Percentiles rank a stretch among this genome's conserved stretches.
These are phyloP conservation scores for Paraconiothyrium sp. DNA, from an alignment of 2,329 filamentous ascomycete genomes.

Conservation along the genomic window DNA sequence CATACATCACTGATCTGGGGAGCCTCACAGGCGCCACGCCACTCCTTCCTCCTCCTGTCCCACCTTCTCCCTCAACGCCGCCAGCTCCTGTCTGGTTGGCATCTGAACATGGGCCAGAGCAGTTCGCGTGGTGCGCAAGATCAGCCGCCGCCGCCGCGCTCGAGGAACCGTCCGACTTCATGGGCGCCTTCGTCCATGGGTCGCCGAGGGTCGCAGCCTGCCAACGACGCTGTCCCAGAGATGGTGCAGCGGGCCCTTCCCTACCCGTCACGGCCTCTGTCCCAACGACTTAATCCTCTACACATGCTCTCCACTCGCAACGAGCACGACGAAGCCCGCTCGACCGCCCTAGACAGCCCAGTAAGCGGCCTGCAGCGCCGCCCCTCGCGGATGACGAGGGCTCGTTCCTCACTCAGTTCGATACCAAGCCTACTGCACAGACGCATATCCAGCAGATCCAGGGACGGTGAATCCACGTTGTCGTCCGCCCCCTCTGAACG, in stretches of 20 bases:
- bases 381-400: slow-evolving; percentile 45
- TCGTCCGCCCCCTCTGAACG: slow-evolving; percentile 25
- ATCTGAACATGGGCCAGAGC: slow-evolving; percentile 50
- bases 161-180: slow-evolving; percentile 41
- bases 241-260: slow-evolving; percentile 26
- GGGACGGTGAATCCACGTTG: slow-evolving; percentile 25
- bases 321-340: slow-evolving; percentile 42
- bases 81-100: slow-evolving; percentile 38
- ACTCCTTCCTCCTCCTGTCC: slow-evolving; percentile 17
- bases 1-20: slow-evolving; percentile 13
- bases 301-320: slow-evolving; percentile 40
- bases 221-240: slow-evolving; percentile 33
- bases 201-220: slow-evolving; percentile 24
- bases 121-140: slow-evolving; percentile 42
- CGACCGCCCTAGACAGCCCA: slow-evolving; percentile 32
- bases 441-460: slow-evolving; percentile 35
- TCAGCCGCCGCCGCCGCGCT: slow-evolving; percentile 28
- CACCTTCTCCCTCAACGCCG: slow-evolving; percentile 25
- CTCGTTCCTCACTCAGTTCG: slow-evolving; percentile 49
- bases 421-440: slow-evolving; percentile 43
- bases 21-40: slow-evolving; percentile 16
- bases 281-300: slow-evolving; percentile 42
- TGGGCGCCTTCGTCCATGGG: slow-evolving; percentile 43
- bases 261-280: slow-evolving; percentile 30
- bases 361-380: slow-evolving; percentile 31